These are phyloP conservation scores for Galerina marginata DNA, from an alignment of 768 basidiomycete species.

Conservation along the genomic window DNA sequence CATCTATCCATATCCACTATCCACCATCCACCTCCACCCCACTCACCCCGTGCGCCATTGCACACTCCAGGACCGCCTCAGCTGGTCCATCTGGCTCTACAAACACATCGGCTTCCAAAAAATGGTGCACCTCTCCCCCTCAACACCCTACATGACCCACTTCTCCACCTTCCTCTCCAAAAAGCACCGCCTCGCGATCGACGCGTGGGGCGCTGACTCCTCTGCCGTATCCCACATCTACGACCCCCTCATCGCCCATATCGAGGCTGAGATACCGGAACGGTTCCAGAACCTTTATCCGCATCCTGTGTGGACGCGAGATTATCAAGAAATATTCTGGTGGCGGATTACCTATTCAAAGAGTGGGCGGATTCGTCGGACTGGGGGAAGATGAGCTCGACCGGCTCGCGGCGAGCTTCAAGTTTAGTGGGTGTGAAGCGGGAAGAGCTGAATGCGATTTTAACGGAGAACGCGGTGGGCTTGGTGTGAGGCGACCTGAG, in stretches of 20 bases:
- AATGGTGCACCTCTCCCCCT: too few relatives aligned
- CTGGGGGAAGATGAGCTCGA: conserved; percentile 68
- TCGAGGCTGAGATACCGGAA: conserved; percentile 55
- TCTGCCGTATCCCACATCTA: conserved; percentile 41
- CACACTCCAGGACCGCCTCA: conserved; percentile 54
- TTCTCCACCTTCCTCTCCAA: too few relatives aligned
- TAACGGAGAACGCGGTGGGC: conserved; percentile 45
- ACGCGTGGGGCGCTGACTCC: conserved; percentile 54
- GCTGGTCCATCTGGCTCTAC: conserved; percentile 89
- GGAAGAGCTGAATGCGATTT: conserved; percentile 64
- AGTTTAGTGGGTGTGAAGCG: conserved; percentile 70
- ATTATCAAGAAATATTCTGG: conserved; percentile 61
- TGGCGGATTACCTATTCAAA: conserved; percentile 71
- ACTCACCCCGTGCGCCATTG: too few relatives aligned
- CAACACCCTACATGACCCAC: too few relatives aligned
- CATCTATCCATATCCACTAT: neutral
- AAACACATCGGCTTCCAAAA: too few relatives aligned
- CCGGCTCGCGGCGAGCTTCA: conserved; percentile 74
- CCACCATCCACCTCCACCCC: too few relatives aligned
- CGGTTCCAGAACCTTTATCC: conserved; percentile 57
- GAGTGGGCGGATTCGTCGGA: conserved; percentile 77
- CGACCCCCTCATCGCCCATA: conserved; percentile 61
- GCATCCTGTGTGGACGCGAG: conserved; percentile 63
- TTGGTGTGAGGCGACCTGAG: too few relatives aligned
- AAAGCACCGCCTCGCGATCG: conserved; percentile 57